Percentiles rank a stretch among this genome's conserved stretches.
phyloP scores from a whole-genome alignment of 1,139 yeast genomes.

The Diutina sp. region DNA sequence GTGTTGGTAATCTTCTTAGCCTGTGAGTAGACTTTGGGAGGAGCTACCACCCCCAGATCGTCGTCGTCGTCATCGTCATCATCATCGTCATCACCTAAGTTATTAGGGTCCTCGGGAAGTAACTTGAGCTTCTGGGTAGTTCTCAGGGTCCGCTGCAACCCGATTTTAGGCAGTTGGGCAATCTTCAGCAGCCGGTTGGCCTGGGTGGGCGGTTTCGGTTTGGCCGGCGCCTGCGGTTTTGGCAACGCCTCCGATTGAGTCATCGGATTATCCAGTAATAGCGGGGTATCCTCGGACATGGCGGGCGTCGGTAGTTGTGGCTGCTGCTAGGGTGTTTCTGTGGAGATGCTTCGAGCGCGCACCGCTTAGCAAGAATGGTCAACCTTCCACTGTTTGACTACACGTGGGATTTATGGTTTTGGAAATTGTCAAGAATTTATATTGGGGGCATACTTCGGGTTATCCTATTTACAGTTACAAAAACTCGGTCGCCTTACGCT shows the following conservation, averaged over 20 bases:
- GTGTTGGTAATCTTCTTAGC: slow-evolving; percentile 76
- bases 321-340: not conserved
- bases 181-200: slow-evolving; percentile 1
- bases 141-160: slow-evolving; percentile 15
- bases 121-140: slow-evolving; percentile 79
- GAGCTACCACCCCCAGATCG: not conserved
- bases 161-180: not conserved
- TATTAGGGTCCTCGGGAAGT: slow-evolving; percentile 58
- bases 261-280: slow-evolving; percentile 2
- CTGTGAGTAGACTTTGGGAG: slow-evolving; percentile 50
- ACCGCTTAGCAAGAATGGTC: not conserved
- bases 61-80: slow-evolving; percentile 23
- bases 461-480: slow-evolving; percentile 20
- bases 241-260: not conserved
- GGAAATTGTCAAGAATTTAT: not conserved
- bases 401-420: not conserved
- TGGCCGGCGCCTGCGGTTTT: not conserved
- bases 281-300: slow-evolving; percentile 1
- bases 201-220: not conserved
- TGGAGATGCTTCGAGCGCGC: not conserved
- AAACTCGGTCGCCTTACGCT: slow-evolving; percentile 74
- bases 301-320: not conserved
- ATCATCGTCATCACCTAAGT: slow-evolving; percentile 12
- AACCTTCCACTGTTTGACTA: not conserved
- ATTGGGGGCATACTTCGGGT: not conserved